phyloP scores from a whole-genome alignment of 805 yeast species.

The Yamadazyma endophytica region DNA sequence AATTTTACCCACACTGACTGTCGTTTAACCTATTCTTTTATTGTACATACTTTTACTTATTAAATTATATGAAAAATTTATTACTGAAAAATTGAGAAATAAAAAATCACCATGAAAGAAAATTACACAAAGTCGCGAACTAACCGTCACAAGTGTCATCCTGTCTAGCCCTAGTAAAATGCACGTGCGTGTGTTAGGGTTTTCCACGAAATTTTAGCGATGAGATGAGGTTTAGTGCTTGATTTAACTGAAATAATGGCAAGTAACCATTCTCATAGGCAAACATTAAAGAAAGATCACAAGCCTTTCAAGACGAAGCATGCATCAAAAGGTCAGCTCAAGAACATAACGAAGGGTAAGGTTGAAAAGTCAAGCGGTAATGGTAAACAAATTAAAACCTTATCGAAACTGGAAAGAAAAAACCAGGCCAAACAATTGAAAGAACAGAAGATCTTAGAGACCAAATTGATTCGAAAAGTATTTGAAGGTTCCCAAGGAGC shows the following conservation, averaged over 20 bases:
- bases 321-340: constrained; percentile 82
- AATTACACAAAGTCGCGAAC: constrained; percentile 11
- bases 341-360: constrained; percentile 78
- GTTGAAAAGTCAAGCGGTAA: constrained; percentile 59
- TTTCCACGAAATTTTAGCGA: constrained; percentile 3
- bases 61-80: constrained; percentile 9
- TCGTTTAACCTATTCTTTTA: not conserved
- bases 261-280: constrained; percentile 86
- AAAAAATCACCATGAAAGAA: constrained; percentile 6
- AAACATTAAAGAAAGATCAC: constrained; percentile 77
- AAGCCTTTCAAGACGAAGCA: constrained; percentile 91
- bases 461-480: constrained; percentile 57
- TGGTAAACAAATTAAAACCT: constrained; percentile 33
- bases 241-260: constrained; percentile 1
- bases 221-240: no score
- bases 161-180: constrained; percentile 7
- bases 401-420: constrained; percentile 61
- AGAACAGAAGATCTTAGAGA: constrained; percentile 60
- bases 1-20: no score
- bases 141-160: constrained; percentile 3
- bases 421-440: constrained; percentile 76
- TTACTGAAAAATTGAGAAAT: constrained; percentile 8
- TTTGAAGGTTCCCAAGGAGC: constrained; percentile 81
- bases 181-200: constrained; percentile 10
- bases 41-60: constrained; percentile 11